Base-by-base conservation (phyloP, 2,329 filamentous ascomycete genomes). In the Fusarium duplospermum region DNA sequence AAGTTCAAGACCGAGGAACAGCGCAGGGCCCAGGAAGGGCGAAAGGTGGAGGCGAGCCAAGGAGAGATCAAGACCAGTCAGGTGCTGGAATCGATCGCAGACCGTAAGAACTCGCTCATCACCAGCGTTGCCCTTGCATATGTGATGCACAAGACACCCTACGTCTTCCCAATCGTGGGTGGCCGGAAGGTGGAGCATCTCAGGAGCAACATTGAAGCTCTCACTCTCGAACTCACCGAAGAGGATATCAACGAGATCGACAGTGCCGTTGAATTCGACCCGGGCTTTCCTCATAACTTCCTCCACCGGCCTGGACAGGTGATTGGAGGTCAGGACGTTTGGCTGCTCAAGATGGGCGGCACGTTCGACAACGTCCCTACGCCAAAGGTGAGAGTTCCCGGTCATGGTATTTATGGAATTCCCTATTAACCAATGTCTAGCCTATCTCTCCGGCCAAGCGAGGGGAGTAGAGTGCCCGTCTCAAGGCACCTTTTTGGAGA, bases 121-220 rank as follows among this genome's bases (percentile, higher is more conserved):
- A 87, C 85, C 18, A 86, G 84, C 70, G 80, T 88, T 66, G 93
- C 93, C 10, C 82, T 95, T 27, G 93, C 93, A 3, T 95, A 95
- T 78, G 90, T 94, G 16, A 88, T 93, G 86, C 87, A 90, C 73
- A 94, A 94, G 83, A 85, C 91, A 1, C 89, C 92, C 0, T 90
- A 93, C 76, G 91, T 94, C 14, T 94, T 93, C 78, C 93, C 93
- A 1, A 90, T 95, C 45, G 85, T 94, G 6, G 93, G 93, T 13
- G 91, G 91, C 0, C 87, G 92, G 13, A 94, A 91, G 75, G 81
- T 93, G 11, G 89, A 92, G 59, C 92, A 95, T 78, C 83, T 95
- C 45, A 88, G 91, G 78, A 87, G 86, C 66, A 94, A 94, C 77
- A 92, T 94, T 73, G 88, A 92, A 76, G 91, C 92, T 0, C 84